Evolutionary conservation across 2,329 filamentous ascomycete species (phyloP), one percentile per base, ranked within the genome.

Genomic region (Fusarium algeriense): DNA sequence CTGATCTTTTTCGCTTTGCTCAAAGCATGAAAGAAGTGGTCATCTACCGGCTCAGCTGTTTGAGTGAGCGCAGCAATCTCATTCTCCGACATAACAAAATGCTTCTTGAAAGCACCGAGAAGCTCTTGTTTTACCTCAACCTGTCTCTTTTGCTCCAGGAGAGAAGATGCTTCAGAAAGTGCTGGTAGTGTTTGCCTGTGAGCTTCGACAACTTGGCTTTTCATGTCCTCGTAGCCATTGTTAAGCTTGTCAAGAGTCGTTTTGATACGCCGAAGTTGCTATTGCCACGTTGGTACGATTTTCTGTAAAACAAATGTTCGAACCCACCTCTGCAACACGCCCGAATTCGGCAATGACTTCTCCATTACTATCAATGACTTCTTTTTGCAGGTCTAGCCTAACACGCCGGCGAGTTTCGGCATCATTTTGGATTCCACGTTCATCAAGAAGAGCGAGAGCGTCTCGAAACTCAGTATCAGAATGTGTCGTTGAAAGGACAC

Each of bases 351-450:
- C 86, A 64, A 98, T 90, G 70, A 98, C 93, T 71, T 93, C 90
- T 53, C 93, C 94, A 88, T 98, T 98, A 81, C 92, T 94, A 71
- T 95, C 90, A 61, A 98, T 95, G 40, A 98, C 93, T 78, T 98
- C 95, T 79, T 92, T 95, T 79, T 98, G 94, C 3, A 97, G 86
- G 78, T 97, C 91, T 2, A 97, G 82, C 19, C 95, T 90, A 19
- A 98, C 83, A 64, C 93, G 91, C 9, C 95, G 90, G 55, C 96
- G 88, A 5, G 91, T 92, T 72, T 95, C 92, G 13, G 93, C 87
- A 15, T 90, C 93, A 78, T 97, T 98, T 60, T 87, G 84, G 17
- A 94, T 80, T 2, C 87, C 86, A 38, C 93, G 88, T 53, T 89
- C 84, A 81, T 98, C 95, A 23, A 98, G 84, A 2, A 96, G 89